A percentile compares a stretch with the other conserved stretches of the same genome.
phyloP scores from a whole-genome alignment of 2,329 filamentous ascomycete species.

The Scedosporium dehoogii region DNA sequence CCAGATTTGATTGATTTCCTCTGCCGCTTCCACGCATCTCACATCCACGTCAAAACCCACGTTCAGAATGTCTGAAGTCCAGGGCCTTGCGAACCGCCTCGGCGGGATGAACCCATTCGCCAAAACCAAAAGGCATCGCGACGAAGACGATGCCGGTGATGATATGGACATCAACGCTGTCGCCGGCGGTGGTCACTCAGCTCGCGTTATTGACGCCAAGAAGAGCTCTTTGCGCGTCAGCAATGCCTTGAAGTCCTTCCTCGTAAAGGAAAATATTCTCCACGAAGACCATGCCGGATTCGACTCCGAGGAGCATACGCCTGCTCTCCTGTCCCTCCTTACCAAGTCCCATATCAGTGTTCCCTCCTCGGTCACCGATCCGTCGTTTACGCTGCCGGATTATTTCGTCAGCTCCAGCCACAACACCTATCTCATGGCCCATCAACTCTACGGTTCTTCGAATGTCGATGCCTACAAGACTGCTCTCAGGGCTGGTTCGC shows the following conservation, averaged over 20 bases:
- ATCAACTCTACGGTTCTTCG: slow-evolving; percentile 57
- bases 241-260: slow-evolving; percentile 43
- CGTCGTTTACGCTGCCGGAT: slow-evolving; percentile 51
- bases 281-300: slow-evolving; percentile 35
- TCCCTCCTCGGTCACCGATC: slow-evolving; percentile 42
- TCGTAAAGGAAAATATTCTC: slow-evolving; percentile 42
- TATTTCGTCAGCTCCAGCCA: slow-evolving; percentile 67
- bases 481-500: slow-evolving; percentile 50
- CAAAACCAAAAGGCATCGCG: slow-evolving; percentile 11
- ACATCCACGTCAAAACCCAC: not conserved
- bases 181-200: slow-evolving; percentile 49
- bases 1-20: too few relatives aligned
- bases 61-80: not conserved
- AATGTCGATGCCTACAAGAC: slow-evolving; percentile 54
- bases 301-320: slow-evolving; percentile 30
- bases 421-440: slow-evolving; percentile 62
- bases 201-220: slow-evolving; percentile 33
- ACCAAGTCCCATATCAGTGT: slow-evolving; percentile 48
- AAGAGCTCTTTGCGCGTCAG: slow-evolving; percentile 49
- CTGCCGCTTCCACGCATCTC: not conserved
- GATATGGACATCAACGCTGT: slow-evolving; percentile 38
- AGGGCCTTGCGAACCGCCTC: not conserved
- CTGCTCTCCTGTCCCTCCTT: slow-evolving; percentile 39
- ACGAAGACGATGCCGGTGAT: slow-evolving; percentile 44
- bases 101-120: slow-evolving; percentile 3